Evolutionary conservation across 1,139 yeast genomes (phyloP), one percentile per base, ranked within the genome.

Genomic region (Candida sp.): DNA sequence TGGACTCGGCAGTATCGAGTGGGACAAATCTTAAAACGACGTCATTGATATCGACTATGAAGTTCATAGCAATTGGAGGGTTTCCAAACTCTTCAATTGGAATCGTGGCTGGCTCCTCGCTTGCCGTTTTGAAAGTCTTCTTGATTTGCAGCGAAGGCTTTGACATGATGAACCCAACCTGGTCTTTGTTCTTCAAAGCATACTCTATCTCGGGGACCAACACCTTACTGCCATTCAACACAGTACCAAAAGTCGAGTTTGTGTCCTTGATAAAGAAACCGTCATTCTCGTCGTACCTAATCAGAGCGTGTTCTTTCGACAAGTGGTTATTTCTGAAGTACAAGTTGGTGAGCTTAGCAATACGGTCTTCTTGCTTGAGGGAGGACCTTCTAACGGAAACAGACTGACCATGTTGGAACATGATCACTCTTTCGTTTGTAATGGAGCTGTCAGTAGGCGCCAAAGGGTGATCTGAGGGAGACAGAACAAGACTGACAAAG

Each of bases 181-280:
- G 37, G 53, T 73, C 77, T 17, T 66, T 66, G 44, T 61, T 49
- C 7, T 43, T 34, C 32, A 75, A 55, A 22, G 51, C 49, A 42
- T 59, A 50, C 59, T 63, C 59, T 12, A 48, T 47, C 9, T 57
- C 58, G 0, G 72, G 68, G 5, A 59, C 56, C 41, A 63, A 66
- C 22, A 56, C 56, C 8, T 44, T 28, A 5, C 61, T 48, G 25
- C 63, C 61, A 53, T 74, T 71, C 45, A 73, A 50, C 17, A 73
- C 57, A 5, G 81, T 76, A 0, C 81, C 81, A 60, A 75, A 77
- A 31, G 77, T 74, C 5, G 79, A 74, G 9, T 56, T 57, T 11
- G 55, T 54, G 54, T 77, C 81, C 49, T 58, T 60, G 40, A 77
- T 50, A 38, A 45, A 60, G 48, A 75, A 63, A 8, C 44, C 44